phyloP scores from a whole-genome alignment of 495 filamentous ascomycete species.

The Neurospora sp. region DNA sequence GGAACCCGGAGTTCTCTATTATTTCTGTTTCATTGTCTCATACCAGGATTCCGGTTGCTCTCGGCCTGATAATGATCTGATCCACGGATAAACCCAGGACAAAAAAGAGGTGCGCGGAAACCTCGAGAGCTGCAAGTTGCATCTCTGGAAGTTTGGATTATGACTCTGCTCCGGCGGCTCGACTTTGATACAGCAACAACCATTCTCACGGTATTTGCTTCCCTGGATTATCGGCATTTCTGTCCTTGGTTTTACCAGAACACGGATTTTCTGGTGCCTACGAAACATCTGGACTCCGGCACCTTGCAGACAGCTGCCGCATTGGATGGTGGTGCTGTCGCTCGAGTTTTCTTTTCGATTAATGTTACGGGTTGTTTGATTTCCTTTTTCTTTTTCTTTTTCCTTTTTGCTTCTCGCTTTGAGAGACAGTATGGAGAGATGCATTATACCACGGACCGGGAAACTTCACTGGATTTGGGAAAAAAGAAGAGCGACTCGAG shows the following conservation, averaged over 20 bases:
- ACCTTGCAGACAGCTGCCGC: constrained; percentile 4
- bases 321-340: constrained; percentile 14
- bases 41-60: constrained; percentile 21
- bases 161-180: constrained; percentile 4
- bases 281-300: constrained; percentile 3
- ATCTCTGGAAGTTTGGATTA: constrained; percentile 16
- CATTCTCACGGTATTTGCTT: neutral
- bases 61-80: constrained; percentile 19
- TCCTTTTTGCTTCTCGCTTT: constrained; percentile 17
- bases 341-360: constrained; percentile 15
- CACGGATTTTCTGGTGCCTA: constrained; percentile 4
- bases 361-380: constrained; percentile 15
- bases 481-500: constrained; percentile 5
- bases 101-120: constrained; percentile 22
- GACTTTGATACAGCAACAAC: neutral
- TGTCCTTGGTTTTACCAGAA: constrained; percentile 3
- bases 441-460: constrained; percentile 18
- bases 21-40: neutral
- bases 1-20: constrained; percentile 13
- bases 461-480: constrained; percentile 10
- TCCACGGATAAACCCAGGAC: constrained; percentile 31
- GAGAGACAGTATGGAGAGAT: constrained; percentile 9
- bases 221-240: constrained; percentile 1
- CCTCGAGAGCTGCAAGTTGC: constrained; percentile 36
- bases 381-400: constrained; percentile 16